Base-by-base conservation (phyloP, 2,329 filamentous ascomycete genomes). In the Aureobasidium sp. region DNA sequence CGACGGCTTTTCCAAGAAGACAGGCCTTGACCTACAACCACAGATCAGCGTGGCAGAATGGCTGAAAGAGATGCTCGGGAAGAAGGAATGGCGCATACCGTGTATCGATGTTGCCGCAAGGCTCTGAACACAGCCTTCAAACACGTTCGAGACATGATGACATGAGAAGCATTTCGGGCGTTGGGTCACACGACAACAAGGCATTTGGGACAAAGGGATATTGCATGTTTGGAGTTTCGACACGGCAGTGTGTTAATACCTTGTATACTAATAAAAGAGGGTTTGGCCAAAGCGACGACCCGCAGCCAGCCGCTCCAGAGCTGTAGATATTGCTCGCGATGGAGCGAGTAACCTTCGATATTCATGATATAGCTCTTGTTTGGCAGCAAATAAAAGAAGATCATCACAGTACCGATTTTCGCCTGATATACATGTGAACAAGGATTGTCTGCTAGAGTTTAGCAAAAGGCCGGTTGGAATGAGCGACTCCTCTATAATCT, bases 81-180 rank as follows among this genome's bases (percentile, higher is more conserved):
- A 85, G 74, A 85, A 89, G 69, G 92, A 97, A 74, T 96, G 93
- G 90, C 84, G 89, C 68, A 83, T 99, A 66, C 91, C 93, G 62
- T 97, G 92, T 73, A 82, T 99, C 75, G 91, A 96, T 74, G 84
- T 97, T 34, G 86, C 92, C 68, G 85, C 97, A 59, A 81, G 90
- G 65, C 77, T 96, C 66, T 94, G 69, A 78, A 41, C 15, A 49
- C 32, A 25, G 9, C 21, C 27, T 27, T 37, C 41, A 27, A 27
- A 45, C 30, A 50, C 45, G 27, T 27, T 45, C 27, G 45, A 25
- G 45, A 37, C n/a, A 49, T 50, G 9, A 50, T 41, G 57, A 59
- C 45, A 59, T 32, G 45, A 58, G 55, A 42, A 50, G 57, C 57
- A 59, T 59, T 59, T 49, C 11, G 36, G 57, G 57, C 57, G 57